These are phyloP conservation scores for Eimeria necatrix DNA, from an alignment of 169 alveolate genomes.

Conservation along the genomic window DNA sequence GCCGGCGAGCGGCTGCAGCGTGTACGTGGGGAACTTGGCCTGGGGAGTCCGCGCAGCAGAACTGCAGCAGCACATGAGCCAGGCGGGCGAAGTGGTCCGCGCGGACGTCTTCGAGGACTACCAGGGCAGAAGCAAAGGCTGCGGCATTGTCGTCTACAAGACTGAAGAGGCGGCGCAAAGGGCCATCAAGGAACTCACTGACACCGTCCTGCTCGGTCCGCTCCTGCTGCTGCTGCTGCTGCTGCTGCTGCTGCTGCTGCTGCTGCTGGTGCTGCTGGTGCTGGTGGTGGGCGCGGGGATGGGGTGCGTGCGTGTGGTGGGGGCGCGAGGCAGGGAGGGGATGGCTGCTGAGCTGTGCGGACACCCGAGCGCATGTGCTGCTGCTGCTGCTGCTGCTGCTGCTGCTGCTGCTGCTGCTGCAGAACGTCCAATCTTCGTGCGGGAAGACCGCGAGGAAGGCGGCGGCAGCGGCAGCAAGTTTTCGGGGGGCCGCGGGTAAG, in stretches of 20 bases:
- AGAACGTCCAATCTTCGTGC: slow-evolving; percentile 83
- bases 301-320: too few relatives aligned
- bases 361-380: too few relatives aligned
- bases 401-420: too few relatives aligned
- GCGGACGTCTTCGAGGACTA: slow-evolving; percentile 94
- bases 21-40: slow-evolving; percentile 94
- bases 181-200: slow-evolving; percentile 84
- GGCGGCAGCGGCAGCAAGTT: slow-evolving; percentile 78
- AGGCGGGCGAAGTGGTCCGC: slow-evolving; percentile 93
- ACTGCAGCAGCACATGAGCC: slow-evolving; percentile 94
- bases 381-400: too few relatives aligned
- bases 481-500: slow-evolving; percentile 79
- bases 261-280: too few relatives aligned
- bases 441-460: slow-evolving; percentile 84
- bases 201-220: slow-evolving; percentile 77
- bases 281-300: too few relatives aligned
- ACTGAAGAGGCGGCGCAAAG: slow-evolving; percentile 80
- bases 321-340: too few relatives aligned
- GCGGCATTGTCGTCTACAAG: slow-evolving; percentile 83
- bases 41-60: slow-evolving; percentile 95
- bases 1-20: slow-evolving; percentile 90
- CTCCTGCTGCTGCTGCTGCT: neutral
- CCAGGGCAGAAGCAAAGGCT: slow-evolving; percentile 90
- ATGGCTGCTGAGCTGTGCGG: too few relatives aligned
- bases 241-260: neutral